Conservation (phyloP, 2,329 filamentous ascomycete genomes). For the Massarina eburnea region DNA sequence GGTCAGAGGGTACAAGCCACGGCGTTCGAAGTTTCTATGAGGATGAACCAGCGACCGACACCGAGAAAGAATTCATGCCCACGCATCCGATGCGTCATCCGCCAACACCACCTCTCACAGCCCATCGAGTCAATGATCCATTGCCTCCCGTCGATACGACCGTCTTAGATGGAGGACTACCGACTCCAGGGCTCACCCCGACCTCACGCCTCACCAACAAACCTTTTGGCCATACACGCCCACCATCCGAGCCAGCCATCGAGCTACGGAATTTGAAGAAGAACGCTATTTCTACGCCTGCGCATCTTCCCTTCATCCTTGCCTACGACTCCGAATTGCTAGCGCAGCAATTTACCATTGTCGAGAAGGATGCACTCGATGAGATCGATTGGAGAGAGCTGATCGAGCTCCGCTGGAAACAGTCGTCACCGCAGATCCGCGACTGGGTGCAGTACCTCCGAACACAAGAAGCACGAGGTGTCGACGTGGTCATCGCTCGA, state of each 20-base stretch:
- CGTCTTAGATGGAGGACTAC: constrained; percentile 37
- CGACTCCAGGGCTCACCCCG: constrained; percentile 42
- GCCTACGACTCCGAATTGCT: constrained; percentile 78
- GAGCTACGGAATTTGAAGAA: constrained; percentile 24
- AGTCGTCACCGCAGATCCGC: constrained; percentile 64
- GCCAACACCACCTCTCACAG: constrained; percentile 49
- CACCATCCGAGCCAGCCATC: constrained; percentile 22
- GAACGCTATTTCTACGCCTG: constrained; percentile 5
- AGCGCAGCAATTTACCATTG: constrained; percentile 80
- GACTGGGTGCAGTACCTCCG: constrained; percentile 84
- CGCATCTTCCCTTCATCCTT: constrained; percentile 76
- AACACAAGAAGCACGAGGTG: constrained; percentile 70
- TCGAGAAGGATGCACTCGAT: constrained; percentile 82
- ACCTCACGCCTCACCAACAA: constrained; percentile 31
- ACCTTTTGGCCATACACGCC: constrained; percentile 20
- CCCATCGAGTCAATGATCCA: constrained; percentile 31
- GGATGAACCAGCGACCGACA: constrained; percentile 45
- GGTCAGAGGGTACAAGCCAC: constrained; percentile 38
- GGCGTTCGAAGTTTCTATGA: constrained; percentile 53
- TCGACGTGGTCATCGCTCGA: constrained; percentile 81
- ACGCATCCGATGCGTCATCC: constrained; percentile 41
- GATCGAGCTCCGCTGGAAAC: constrained; percentile 81
- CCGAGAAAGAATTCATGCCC: constrained; percentile 28
- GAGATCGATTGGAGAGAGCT: constrained; percentile 89
- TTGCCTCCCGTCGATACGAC: constrained; percentile 26